Evolutionary conservation across 495 filamentous ascomycete species (phyloP).

Genomic region (Penicillium manginii): DNA sequence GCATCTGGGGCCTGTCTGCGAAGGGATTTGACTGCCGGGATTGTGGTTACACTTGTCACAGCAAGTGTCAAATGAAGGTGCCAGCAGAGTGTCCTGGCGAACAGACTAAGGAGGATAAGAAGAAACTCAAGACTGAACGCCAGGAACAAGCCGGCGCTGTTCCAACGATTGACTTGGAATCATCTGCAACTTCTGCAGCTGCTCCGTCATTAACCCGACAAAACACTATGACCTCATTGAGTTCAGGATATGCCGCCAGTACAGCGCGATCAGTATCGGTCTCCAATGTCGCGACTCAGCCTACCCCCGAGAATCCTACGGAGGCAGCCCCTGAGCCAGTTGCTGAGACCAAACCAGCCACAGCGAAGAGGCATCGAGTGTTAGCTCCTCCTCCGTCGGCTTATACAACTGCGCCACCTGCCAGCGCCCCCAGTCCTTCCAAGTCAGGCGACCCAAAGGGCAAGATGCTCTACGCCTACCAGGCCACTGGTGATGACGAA

Average conservation of each 20-base stretch:
- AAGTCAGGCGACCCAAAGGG: conserved; percentile 66
- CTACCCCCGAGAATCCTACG: conserved; percentile 34
- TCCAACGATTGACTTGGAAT: conserved; percentile 40
- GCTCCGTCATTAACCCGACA: conserved; percentile 67
- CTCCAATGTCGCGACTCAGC: conserved; percentile 55
- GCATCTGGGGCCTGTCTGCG: conserved; percentile 94
- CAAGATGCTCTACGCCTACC: conserved; percentile 88
- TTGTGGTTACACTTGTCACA: conserved; percentile 97
- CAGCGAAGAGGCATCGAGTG: conserved; percentile 65
- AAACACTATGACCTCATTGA: conserved; percentile 92
- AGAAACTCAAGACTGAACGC: conserved; percentile 81
- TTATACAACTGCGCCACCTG: conserved; percentile 69
- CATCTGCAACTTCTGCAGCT: conserved; percentile 41
- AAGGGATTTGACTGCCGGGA: conserved; percentile 95
- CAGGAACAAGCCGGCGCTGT: conserved; percentile 75
- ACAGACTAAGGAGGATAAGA: conserved; percentile 89
- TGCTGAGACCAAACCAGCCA: conserved; percentile 41
- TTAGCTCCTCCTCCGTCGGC: conserved; percentile 85
- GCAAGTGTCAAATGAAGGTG: conserved; percentile 98
- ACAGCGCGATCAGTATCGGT: conserved; percentile 75
- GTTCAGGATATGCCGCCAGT: conserved; percentile 84
- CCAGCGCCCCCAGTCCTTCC: conserved; percentile 26
- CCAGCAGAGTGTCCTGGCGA: conserved; percentile 95
- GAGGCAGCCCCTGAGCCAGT: conserved; percentile 38
- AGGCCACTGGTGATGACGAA: conserved; percentile 78